These are phyloP conservation scores for Solanum chiquidenum DNA, from an alignment of 257 asterid genomes.

Conservation along the genomic window DNA sequence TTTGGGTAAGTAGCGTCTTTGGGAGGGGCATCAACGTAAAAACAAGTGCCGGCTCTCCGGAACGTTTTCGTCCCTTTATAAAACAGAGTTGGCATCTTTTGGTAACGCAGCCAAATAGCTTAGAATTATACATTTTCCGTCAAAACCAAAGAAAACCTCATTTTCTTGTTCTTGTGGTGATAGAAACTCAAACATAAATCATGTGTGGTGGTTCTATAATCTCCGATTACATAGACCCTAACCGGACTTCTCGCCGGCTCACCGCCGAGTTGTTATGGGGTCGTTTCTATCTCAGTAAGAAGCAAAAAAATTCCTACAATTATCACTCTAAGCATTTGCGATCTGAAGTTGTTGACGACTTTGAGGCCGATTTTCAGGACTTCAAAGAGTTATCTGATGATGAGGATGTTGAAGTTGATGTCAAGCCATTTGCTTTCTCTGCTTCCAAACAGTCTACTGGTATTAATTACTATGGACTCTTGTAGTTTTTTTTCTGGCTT, in stretches of 20 bases:
- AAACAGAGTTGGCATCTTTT: neutral
- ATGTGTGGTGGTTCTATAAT: slow-evolving; percentile 97
- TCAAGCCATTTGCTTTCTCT: neutral
- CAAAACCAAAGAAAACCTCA: neutral
- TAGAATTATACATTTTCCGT: neutral
- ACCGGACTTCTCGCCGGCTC: slow-evolving; percentile 52
- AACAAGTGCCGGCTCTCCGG: neutral
- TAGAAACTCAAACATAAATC: neutral
- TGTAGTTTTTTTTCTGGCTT: neutral
- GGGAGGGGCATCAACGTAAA: neutral
- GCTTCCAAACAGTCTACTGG: neutral
- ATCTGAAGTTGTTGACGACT: neutral
- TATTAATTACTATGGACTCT: neutral
- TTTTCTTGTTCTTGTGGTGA: neutral
- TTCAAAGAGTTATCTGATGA: slow-evolving; percentile 4
- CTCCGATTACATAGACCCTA: slow-evolving; percentile 44
- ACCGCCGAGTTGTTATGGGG: slow-evolving; percentile 92
- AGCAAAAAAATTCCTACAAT: slow-evolving; percentile 24
- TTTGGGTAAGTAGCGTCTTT: neutral
- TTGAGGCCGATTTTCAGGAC: slow-evolving; percentile 14
- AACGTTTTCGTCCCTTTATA: neutral
- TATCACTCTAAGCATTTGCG: slow-evolving; percentile 37
- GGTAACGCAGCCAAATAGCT: neutral
- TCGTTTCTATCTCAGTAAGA: slow-evolving; percentile 22
- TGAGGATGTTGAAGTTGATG: neutral